phyloP scores from a whole-genome alignment of 2,329 filamentous ascomycete genomes.

The Claviceps digitariae region DNA sequence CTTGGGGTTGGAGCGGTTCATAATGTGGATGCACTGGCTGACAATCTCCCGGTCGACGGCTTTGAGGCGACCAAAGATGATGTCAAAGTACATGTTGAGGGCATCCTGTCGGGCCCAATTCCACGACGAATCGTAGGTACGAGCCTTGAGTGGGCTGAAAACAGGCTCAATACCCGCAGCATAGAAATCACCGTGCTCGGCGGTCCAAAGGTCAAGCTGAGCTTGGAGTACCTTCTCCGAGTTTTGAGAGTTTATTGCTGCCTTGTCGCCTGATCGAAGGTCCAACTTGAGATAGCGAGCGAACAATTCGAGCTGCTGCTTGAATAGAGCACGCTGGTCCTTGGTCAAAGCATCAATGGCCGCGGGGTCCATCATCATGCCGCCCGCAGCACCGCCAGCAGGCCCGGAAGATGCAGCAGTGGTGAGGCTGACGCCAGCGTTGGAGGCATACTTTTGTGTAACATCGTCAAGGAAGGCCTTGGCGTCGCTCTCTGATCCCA shows the following conservation, averaged over 20 bases:
- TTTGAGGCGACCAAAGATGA: constrained; percentile 90
- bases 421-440: constrained; percentile 71
- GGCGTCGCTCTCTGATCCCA: constrained; percentile 80
- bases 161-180: constrained; percentile 86
- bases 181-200: constrained; percentile 94
- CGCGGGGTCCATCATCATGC: constrained; percentile 99
- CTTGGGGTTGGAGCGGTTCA: constrained; percentile 96
- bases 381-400: constrained; percentile 55
- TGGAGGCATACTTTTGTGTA: constrained; percentile 75
- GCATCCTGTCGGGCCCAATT: constrained; percentile 98
- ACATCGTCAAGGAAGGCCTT: constrained; percentile 86
- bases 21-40: constrained; percentile 95
- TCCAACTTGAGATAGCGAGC: constrained; percentile 96
- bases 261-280: constrained; percentile 90
- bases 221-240: constrained; percentile 79
- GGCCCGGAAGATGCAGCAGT: constrained; percentile 61
- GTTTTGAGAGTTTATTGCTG: constrained; percentile 70
- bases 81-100: constrained; percentile 96
- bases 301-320: constrained; percentile 92
- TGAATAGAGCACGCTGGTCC: constrained; percentile 90
- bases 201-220: constrained; percentile 87
- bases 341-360: constrained; percentile 95
- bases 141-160: constrained; percentile 86
- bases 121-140: constrained; percentile 96
- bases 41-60: constrained; percentile 95